Conservation (phyloP, 805 yeast species). For the Metschnikowia noctiluminum region DNA sequence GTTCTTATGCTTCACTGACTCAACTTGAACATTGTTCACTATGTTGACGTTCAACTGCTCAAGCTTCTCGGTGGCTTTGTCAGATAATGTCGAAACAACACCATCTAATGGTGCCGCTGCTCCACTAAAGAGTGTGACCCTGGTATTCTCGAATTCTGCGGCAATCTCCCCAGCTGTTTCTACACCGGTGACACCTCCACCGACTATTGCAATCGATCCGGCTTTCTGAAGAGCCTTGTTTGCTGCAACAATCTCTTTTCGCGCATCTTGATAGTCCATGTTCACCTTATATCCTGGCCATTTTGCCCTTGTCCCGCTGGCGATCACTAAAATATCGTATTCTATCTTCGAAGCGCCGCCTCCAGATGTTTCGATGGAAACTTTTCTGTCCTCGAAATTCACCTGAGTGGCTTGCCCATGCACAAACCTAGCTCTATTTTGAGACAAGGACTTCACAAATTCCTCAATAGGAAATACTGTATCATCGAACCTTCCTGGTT, state of each 20-base stretch:
- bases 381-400: constrained; percentile 22
- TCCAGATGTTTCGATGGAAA: constrained; percentile 12
- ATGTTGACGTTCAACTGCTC: constrained; percentile 14
- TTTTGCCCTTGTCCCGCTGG: constrained; percentile 28
- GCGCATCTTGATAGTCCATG: constrained; percentile 15
- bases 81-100: neutral
- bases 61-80: constrained; percentile 10
- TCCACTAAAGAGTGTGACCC: constrained; percentile 26
- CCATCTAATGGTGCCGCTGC: constrained; percentile 8
- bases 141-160: constrained; percentile 11
- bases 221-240: constrained; percentile 19
- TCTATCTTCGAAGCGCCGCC: constrained; percentile 9
- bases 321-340: constrained; percentile 35
- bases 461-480: constrained; percentile 20
- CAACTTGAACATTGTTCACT: constrained; percentile 5
- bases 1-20: constrained; percentile 12
- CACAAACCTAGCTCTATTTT: constrained; percentile 18
- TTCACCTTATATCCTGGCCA: constrained; percentile 26
- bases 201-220: constrained; percentile 33
- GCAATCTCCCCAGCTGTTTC: constrained; percentile 39
- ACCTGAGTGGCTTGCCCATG: constrained; percentile 25
- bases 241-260: constrained; percentile 18
- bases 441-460: constrained; percentile 16
- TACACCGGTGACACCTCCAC: constrained; percentile 40
- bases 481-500: constrained; percentile 20